A percentile compares a stretch with the other conserved stretches of the same genome.
phyloP scores from a whole-genome alignment of 192 early-diverging fungal species.

The Gaertneriomyces semiglobifer region DNA sequence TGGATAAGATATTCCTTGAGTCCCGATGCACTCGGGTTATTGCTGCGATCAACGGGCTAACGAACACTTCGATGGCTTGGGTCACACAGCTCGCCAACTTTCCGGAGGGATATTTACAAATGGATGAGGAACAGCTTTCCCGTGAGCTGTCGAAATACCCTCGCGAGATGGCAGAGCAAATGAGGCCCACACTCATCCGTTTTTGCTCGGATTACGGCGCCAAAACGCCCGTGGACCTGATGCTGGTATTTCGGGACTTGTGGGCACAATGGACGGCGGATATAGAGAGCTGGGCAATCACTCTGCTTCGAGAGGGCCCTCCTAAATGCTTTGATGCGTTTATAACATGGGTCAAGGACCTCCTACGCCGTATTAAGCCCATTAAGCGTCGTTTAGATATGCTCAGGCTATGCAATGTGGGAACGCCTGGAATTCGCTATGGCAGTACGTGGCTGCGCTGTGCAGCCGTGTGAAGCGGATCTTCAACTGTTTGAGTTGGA shows the following conservation, averaged over 20 bases:
- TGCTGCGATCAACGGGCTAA: background rate
- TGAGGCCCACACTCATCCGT: background rate
- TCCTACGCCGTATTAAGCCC: too few species aligned
- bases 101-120: background rate
- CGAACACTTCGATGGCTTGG: background rate
- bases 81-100: background rate
- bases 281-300: too few species aligned
- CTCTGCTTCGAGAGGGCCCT: too few species aligned
- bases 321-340: too few species aligned
- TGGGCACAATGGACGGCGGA: too few species aligned
- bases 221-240: too few species aligned
- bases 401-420: too few species aligned
- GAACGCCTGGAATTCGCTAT: background rate
- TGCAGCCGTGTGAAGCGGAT: background rate
- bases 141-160: background rate
- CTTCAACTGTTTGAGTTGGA: background rate
- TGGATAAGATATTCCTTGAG: background rate
- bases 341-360: too few species aligned
- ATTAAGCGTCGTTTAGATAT: too few species aligned
- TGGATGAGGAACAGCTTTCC: background rate
- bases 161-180: background rate
- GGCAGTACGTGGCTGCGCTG: background rate
- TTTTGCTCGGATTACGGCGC: background rate
- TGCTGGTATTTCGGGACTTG: too few species aligned
- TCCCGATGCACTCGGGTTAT: background rate